Base-by-base conservation (phyloP, 345 rosid genomes). In the Populus davidiana region DNA sequence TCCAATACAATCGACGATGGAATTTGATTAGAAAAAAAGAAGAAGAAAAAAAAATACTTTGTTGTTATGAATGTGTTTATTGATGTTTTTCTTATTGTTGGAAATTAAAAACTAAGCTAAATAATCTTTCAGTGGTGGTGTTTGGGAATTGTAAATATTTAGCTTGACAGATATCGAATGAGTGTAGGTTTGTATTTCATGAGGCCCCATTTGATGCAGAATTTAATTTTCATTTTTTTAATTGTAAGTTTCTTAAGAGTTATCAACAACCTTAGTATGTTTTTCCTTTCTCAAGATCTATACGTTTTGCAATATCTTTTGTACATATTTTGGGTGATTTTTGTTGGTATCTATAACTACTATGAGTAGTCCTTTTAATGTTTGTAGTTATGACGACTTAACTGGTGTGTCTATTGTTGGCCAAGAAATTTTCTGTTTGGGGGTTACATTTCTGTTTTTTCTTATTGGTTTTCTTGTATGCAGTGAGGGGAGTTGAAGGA, bases 401-500 rank as follows among this genome's bases (percentile, higher is more conserved):
- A 13, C n/a, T n/a, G 59, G 11, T 16, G 5, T 65, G 47, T 12
- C 33, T 75, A 61, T 21, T 25, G n/a, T 18, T 66, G 41, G 11
- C n/a, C 3, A 5, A 6, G 31, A 41, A 33, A 31, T n/a, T 44
- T 27, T 59, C 36, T 33, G 8, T 35, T 43, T 29, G 17, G 18
- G 71, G 63, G 35, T 31, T 47, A 33, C 20, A 62, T 47, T 16
- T 14, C 8, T 64, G 64, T 43, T 65, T 50, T 78, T 36, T 64
- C 69, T 70, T 70, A 41, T 23, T 6, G 31, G 52, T 54, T 49
- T 23, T 39, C 41, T 39, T 67, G 59, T 68, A 44, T 44, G 73
- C n/a, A 73, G 82, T 69, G 78, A 68, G 39, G 59, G 83, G 72
- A 72, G 82, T 85, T 41, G 72, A 82, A 79, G 81, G 73, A 73